These are phyloP conservation scores for Thermochaetoides dissita DNA, from an alignment of 2,329 filamentous ascomycete species.

Conservation along the genomic window DNA sequence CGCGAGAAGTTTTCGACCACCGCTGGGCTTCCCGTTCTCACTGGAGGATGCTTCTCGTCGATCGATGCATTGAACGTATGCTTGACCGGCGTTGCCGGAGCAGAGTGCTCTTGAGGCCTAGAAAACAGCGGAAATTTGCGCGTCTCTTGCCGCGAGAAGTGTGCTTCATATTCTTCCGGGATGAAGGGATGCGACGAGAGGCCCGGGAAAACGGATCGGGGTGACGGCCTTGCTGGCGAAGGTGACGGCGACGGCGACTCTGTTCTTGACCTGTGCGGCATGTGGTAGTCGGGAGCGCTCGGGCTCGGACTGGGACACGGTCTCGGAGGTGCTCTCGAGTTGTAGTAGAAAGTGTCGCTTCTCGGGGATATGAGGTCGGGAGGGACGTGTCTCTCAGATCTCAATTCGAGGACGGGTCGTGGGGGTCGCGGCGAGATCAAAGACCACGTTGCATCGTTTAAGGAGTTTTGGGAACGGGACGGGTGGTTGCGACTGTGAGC, in stretches of 20 bases:
- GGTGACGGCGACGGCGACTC: conserved; percentile 6
- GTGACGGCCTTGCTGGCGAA: conserved; percentile 10
- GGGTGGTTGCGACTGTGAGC: conserved; percentile 1
- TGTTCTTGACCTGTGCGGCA: conserved; percentile 9
- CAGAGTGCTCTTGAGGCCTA: conserved; percentile 12
- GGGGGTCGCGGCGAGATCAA: conserved; percentile 8
- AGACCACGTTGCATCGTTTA: conserved; percentile 5
- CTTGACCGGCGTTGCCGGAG: conserved; percentile 12
- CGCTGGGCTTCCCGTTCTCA: conserved; percentile 20
- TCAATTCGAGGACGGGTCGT: conserved; percentile 8
- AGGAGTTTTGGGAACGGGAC: conserved; percentile 10
- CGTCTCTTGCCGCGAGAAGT: conserved; percentile 1
- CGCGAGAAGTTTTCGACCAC: conserved; percentile 45
- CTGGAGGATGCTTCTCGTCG: conserved; percentile 19
- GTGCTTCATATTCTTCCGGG: conserved; percentile 9
- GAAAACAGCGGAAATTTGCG: conserved; percentile 13
- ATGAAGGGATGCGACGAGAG: conserved; percentile 22
- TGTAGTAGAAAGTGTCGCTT: conserved; percentile 31
- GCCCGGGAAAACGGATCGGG: conserved; percentile 18
- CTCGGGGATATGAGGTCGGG: conserved; percentile 22
- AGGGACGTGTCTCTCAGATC: conserved; percentile 7
- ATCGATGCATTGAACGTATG: conserved; percentile 15
- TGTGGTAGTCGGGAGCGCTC: conserved; percentile 9
- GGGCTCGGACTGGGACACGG: conserved; percentile 15
- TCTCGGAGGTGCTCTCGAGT: conserved; percentile 12